Evolutionary conservation across 2,329 filamentous ascomycete species (phyloP), one percentile per base, ranked within the genome.

Genomic region (Sclerotinia spermophila): DNA sequence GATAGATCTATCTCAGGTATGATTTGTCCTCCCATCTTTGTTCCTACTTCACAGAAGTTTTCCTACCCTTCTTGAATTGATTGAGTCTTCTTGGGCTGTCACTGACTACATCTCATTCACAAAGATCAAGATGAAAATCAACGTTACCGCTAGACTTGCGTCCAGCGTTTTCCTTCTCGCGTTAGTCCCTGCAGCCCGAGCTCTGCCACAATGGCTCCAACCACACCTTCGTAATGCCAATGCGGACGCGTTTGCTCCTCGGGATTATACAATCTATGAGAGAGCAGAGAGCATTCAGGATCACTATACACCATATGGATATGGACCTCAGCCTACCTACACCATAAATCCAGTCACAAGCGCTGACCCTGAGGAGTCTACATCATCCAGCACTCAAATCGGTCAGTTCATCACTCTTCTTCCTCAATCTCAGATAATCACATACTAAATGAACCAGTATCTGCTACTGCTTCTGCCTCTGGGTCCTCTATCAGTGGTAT

Each of bases 91-190:
- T 35, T 48, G 30, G 33, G 21, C 55, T 2, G 10, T 53, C 60
- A 51, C 68, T 70, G 40, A 70, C n/a, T n/a, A 21, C 6, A 48
- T 30, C 60, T 27, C 27, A 3, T 44, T 45, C n/a, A 60, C 33
- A 48, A 45, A 77, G 75, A 48, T 73, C 73, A 78, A 73, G 38
- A 78, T 78, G 77, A 78, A 72, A 72, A 40, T 69, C 69, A 66
- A 70, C 19, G 33, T 73, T 44, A 59, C 69, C 48, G 38, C 69
- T 62, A 67, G 72, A 71, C 66, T 77, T 17, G 69, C 67, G 58
- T 75, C 74, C 40, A 71, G 66, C 8, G 69, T 67, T 3, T 40
- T 76, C 35, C 62, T 77, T 30, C 67, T 77, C 51, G 59, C 59
- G 15, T 72, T 76, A 45, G 51, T 69, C 35, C 75, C 76, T 61